A percentile compares a stretch with the other conserved stretches of the same genome.
These are phyloP conservation scores for Hortiboletus campestris DNA, from an alignment of 768 basidiomycete species.

Conservation along the genomic window DNA sequence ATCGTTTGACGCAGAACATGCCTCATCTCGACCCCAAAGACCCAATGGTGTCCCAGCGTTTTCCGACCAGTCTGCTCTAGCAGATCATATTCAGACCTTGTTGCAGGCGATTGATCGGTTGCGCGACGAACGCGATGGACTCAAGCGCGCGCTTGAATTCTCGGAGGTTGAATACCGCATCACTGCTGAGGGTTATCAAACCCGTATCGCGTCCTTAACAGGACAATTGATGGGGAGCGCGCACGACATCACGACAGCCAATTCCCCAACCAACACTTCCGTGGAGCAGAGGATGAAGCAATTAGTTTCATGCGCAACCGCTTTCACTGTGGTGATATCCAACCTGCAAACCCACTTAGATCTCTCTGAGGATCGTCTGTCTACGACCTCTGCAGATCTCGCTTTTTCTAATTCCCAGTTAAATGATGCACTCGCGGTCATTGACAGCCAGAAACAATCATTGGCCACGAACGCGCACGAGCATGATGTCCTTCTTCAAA, in stretches of 20 bases:
- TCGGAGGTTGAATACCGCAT: conserved; percentile 66
- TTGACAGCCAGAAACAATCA: conserved; percentile 19
- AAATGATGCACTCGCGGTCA: conserved; percentile 12
- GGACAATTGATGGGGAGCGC: conserved; percentile 24
- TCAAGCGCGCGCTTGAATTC: conserved; percentile 65
- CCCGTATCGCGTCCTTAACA: conserved; percentile 40
- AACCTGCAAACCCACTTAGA: conserved; percentile 35
- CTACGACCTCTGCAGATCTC: conserved; percentile 10
- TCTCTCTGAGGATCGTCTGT: conserved; percentile 13
- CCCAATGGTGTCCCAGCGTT: neutral
- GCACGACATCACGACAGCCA: conserved; percentile 10
- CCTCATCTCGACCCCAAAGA: neutral
- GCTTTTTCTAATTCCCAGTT: conserved; percentile 18
- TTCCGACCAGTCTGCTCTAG: conserved; percentile 24
- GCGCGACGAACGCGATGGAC: conserved; percentile 60
- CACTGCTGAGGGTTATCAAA: conserved; percentile 56
- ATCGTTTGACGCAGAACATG: neutral
- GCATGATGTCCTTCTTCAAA: conserved; percentile 26
- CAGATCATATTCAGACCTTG: conserved; percentile 52
- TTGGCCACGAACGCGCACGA: conserved; percentile 19
- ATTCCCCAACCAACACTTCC: neutral
- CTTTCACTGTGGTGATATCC: conserved; percentile 41
- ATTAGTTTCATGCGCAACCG: conserved; percentile 33
- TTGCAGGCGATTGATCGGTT: conserved; percentile 64
- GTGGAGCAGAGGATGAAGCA: conserved; percentile 23